A percentile compares a stretch with the other conserved stretches of the same genome.
Conservation (phyloP, 164 flowering plant genomes). For the Echeveria elegans region DNA sequence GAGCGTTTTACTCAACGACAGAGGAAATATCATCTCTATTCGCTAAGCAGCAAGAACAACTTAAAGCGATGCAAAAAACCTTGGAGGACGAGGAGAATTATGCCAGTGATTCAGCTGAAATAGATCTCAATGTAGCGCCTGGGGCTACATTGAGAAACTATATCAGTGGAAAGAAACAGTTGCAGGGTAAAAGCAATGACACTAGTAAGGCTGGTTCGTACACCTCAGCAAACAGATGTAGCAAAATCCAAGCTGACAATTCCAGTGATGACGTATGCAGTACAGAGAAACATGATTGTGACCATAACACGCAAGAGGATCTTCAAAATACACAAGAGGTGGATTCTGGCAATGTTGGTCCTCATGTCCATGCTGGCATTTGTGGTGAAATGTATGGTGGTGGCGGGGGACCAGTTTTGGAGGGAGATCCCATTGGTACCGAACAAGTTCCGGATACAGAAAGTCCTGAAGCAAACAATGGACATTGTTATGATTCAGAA, state of each 20-base stretch:
- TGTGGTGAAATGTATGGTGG: conserved; percentile 80
- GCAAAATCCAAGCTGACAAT: conserved; percentile 22
- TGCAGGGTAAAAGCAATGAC: conserved; percentile 15
- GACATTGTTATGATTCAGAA: conserved; percentile 28
- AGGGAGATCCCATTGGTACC: conserved; percentile 46
- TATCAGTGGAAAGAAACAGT: conserved; percentile 18
- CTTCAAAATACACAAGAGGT: conserved; percentile 67
- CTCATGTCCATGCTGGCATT: conserved; percentile 43
- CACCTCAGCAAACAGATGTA: conserved; percentile 37
- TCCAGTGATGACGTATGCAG: conserved; percentile 57
- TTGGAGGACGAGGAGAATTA: conserved; percentile 92
- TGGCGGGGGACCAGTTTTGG: conserved; percentile 43
- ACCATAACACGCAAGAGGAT: conserved; percentile 40
- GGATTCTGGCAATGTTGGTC: conserved; percentile 53
- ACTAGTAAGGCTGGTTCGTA: conserved; percentile 35
- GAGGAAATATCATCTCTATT: conserved; percentile 78
- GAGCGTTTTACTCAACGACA: conserved; percentile 95
- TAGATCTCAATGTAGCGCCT: conserved; percentile 31
- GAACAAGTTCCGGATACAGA: conserved; percentile 68
- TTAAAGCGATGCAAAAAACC: conserved; percentile 89
- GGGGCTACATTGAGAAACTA: conserved; percentile 15
- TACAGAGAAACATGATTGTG: conserved; percentile 85
- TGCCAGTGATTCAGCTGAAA: conserved; percentile 52
- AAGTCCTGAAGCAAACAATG: conserved; percentile 35
- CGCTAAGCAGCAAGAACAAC: conserved; percentile 89